Evolutionary conservation across 805 yeast species (phyloP).

Genomic region (Zygosaccharomyces bisporus): DNA sequence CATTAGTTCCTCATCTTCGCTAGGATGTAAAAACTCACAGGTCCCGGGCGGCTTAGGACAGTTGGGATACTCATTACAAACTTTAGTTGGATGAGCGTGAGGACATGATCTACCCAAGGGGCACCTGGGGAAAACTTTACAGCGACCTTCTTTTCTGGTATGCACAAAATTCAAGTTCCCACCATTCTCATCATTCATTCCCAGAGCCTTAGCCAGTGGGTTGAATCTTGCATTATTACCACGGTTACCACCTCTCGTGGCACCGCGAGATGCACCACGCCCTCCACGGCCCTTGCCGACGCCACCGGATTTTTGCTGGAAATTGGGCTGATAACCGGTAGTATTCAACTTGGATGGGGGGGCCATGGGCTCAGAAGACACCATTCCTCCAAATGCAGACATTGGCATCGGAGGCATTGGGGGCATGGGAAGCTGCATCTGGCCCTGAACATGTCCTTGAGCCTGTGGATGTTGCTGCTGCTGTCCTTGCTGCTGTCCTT

Average conservation of each 20-base stretch:
- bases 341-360: slow-evolving; percentile 11
- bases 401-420: slow-evolving; percentile 16
- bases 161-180: slow-evolving; percentile 38
- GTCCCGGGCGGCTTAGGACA: slow-evolving; percentile 80
- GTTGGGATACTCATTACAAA: slow-evolving; percentile 69
- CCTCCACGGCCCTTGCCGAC: slow-evolving; percentile 21
- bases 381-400: slow-evolving; percentile 32
- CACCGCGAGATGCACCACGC: slow-evolving; percentile 21
- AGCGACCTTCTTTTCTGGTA: slow-evolving; percentile 57
- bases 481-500: slow-evolving; percentile 18
- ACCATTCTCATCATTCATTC: slow-evolving; percentile 31
- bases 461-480: slow-evolving; percentile 20
- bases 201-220: slow-evolving; percentile 40
- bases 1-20: slow-evolving; percentile 73
- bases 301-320: slow-evolving; percentile 22
- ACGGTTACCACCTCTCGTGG: slow-evolving; percentile 19
- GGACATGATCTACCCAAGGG: slow-evolving; percentile 59
- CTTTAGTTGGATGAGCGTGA: slow-evolving; percentile 75
- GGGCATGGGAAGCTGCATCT: slow-evolving; percentile 6
- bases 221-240: slow-evolving; percentile 35
- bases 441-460: slow-evolving; percentile 21
- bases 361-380: slow-evolving; percentile 20
- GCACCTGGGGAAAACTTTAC: slow-evolving; percentile 70
- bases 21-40: slow-evolving; percentile 78
- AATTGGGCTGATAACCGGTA: slow-evolving; percentile 23